Percentiles rank a stretch among this genome's conserved stretches.
Conservation (phyloP, 1,139 yeast genomes). For the Protomyces inouyei region DNA sequence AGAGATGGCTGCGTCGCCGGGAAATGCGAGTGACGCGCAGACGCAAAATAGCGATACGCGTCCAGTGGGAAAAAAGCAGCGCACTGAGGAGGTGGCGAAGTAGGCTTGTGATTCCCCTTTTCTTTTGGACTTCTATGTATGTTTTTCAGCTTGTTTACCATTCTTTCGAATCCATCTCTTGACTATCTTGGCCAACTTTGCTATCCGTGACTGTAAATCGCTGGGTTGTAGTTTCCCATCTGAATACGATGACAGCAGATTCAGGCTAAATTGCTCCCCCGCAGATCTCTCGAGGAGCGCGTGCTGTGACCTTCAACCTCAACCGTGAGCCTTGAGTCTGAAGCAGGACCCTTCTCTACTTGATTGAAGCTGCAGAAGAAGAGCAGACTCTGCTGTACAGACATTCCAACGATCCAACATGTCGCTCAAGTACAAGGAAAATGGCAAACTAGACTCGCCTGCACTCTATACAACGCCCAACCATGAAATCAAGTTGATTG, state of each 20-base stretch:
- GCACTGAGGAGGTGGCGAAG: not conserved
- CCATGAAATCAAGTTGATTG: slow-evolving; percentile 36
- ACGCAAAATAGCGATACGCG: not conserved
- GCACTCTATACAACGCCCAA: slow-evolving; percentile 43
- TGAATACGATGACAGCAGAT: not conserved
- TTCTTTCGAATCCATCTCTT: not conserved
- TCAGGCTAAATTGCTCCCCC: not conserved
- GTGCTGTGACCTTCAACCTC: not conserved
- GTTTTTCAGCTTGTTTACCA: not conserved
- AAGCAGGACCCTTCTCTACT: not conserved
- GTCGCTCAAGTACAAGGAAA: not conserved
- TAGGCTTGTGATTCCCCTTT: not conserved
- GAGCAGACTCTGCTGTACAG: no score
- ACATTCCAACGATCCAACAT: not conserved
- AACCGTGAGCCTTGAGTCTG: not conserved
- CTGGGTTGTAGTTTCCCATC: no score
- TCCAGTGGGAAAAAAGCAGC: not conserved
- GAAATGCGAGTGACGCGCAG: not conserved
- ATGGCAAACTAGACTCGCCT: slow-evolving; percentile 29
- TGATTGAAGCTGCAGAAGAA: not conserved
- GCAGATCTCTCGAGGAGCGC: not conserved
- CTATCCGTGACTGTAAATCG: no score
- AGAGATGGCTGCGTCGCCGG: not conserved
- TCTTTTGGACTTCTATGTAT: not conserved
- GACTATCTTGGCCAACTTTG: not conserved